These are phyloP conservation scores for Agrostemma githago DNA, from an alignment of 148 eudicot species.

Conservation along the genomic window DNA sequence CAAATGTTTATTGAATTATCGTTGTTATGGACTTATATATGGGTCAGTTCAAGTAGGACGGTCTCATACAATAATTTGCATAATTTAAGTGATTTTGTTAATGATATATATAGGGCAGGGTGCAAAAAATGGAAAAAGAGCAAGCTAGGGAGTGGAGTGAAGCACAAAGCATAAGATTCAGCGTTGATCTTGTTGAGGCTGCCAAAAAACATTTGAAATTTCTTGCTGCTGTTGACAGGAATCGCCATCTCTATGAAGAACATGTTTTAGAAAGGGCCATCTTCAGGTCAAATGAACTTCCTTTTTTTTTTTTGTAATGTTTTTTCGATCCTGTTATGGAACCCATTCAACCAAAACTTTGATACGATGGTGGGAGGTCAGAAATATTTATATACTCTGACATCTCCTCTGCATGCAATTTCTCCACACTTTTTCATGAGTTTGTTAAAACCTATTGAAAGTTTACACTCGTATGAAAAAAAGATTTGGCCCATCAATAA, in stretches of 20 bases:
- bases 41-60: no score
- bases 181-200: conserved; percentile 60
- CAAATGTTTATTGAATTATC: no score
- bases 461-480: no score
- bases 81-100: background rate
- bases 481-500: no score
- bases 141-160: conserved; percentile 67
- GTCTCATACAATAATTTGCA: no score
- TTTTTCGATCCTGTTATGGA: no score
- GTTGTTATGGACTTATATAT: no score
- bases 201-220: conserved; percentile 68
- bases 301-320: background rate
- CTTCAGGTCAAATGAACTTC: conserved; percentile 38
- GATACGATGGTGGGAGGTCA: no score
- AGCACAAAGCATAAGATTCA: conserved; percentile 61
- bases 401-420: background rate
- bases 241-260: conserved; percentile 61
- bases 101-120: background rate
- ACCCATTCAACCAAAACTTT: no score
- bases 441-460: no score
- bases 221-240: conserved; percentile 75
- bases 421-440: background rate
- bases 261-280: conserved; percentile 58
- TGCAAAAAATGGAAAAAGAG: conserved; percentile 15
- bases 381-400: no score